phyloP scores from a whole-genome alignment of 305 asterid genomes.

The Fraxinus dipetala region DNA sequence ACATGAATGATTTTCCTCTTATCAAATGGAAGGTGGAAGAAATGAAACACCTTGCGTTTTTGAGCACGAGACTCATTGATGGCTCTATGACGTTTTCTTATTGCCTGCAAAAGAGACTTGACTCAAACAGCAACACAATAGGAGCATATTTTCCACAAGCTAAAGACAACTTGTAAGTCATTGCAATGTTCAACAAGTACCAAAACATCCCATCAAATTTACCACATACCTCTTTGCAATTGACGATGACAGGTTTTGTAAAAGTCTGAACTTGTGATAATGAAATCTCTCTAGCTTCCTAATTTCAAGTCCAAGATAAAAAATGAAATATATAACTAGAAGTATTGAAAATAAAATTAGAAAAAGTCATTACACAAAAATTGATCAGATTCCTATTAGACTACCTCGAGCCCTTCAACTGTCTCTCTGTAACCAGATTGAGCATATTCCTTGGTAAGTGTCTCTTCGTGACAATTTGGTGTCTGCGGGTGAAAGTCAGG shows the following conservation, averaged over 20 bases:
- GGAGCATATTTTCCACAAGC: neutral
- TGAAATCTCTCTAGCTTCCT: conserved; percentile 71
- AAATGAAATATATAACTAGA: conserved; percentile 1
- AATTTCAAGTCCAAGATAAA: conserved; percentile 16
- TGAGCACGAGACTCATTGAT: conserved; percentile 92
- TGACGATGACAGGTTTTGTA: conserved; percentile 57
- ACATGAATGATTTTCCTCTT: conserved; percentile 15
- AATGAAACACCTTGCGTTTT: conserved; percentile 73
- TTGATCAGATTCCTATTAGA: neutral
- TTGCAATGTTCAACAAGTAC: neutral
- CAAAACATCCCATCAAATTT: conserved; percentile 10
- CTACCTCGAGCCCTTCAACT: conserved; percentile 89
- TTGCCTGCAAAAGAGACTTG: conserved; percentile 55
- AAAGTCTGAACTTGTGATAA: conserved; percentile 72
- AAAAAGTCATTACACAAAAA: conserved; percentile 24
- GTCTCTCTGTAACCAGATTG: conserved; percentile 77
- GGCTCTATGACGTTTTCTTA: conserved; percentile 87
- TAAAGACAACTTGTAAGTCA: neutral
- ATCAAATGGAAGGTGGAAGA: conserved; percentile 25
- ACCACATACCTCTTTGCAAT: conserved; percentile 84
- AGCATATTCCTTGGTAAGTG: conserved; percentile 65
- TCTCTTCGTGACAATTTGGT: conserved; percentile 89
- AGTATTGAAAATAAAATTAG: neutral
- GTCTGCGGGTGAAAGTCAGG: conserved; percentile 93
- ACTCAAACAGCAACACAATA: neutral